Conservation (phyloP, 202 grass and related monocot genomes). For the Setaria italica region DNA sequence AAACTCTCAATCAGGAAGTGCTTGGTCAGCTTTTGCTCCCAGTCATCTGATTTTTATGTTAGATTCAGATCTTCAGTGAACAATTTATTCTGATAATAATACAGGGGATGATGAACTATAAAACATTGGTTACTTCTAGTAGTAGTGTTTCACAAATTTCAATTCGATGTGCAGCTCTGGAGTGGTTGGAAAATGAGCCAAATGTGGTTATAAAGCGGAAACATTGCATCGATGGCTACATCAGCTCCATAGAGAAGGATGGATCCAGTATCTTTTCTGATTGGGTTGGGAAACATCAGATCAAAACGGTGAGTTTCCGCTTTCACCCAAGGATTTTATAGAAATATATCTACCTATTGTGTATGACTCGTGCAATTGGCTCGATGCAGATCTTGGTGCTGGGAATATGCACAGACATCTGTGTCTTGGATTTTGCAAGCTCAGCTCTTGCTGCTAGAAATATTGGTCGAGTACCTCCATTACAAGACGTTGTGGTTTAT, state of each 20-base stretch:
- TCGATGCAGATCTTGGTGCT: constrained; percentile 76
- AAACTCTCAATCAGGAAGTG: neutral
- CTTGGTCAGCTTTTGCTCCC: neutral
- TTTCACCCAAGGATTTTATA: neutral
- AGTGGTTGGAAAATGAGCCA: constrained; percentile 86
- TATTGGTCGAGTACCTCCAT: constrained; percentile 68
- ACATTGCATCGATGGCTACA: constrained; percentile 81
- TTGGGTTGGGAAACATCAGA: constrained; percentile 71
- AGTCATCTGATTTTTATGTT: neutral
- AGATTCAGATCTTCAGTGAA: neutral
- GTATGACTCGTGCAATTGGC: neutral
- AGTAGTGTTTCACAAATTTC: constrained; percentile 12
- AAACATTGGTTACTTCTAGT: neutral
- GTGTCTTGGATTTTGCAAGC: constrained; percentile 82
- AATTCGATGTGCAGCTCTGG: constrained; percentile 43
- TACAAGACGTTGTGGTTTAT: constrained; percentile 82
- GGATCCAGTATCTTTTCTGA: constrained; percentile 76
- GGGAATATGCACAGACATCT: constrained; percentile 84
- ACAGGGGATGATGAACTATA: neutral
- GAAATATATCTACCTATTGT: neutral
- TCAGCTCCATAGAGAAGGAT: constrained; percentile 72
- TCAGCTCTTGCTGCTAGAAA: constrained; percentile 77
- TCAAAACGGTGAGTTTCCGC: constrained; percentile 59
- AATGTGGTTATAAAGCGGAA: constrained; percentile 79
- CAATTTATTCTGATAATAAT: neutral